Base-by-base conservation (phyloP, 306 rosid genomes). In the Gleditsia sinensis region DNA sequence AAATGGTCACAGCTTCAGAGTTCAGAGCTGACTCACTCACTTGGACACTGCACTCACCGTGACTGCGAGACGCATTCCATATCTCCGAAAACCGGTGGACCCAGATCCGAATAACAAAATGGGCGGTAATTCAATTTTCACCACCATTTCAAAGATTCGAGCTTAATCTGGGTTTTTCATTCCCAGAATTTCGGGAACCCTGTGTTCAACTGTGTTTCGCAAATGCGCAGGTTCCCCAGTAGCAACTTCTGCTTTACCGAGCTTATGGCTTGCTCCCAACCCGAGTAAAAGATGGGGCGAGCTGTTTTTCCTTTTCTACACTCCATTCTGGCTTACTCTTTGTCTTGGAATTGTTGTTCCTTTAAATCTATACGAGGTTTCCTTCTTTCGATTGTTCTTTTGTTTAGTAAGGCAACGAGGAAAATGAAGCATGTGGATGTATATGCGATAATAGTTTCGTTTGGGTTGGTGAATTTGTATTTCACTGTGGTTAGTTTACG, bases 241-340 rank as follows among this genome's bases (percentile, higher is more conserved):
- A 37, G 49, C 68, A 10, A 11, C 48, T 20, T 62, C 68, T 62
- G 48, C 49, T 11, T 62, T 17, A 17, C 28, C 92, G 21, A 90
- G 88, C 8, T 53, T 90, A 49, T 95, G 99, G 99, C 75, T 90
- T 5, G 76, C 98, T 64, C 68, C 88, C 12, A 89, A 92, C 67
- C 97, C 89, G 61, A 95, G 99, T 77, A 95, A 95, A 83, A 68
- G 96, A 79, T 95, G 99, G 98, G 99, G 91, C 36, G 99, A 92
- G 83, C 42, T 87, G 42, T 95, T 92, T 80, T 95, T 95, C 75
- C 92, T 95, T 30, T 43, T 85, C 61, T 95, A 92, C 74, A 95
- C 98, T 17, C 99, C 99, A 0, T 90, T 95, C 68, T 95, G 99
- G 99, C 98, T 95, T 74, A 90, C 93, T 25, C 93, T 95, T 39